These are phyloP conservation scores for Niebla homalea DNA, from an alignment of 495 filamentous ascomycete species.

Conservation along the genomic window DNA sequence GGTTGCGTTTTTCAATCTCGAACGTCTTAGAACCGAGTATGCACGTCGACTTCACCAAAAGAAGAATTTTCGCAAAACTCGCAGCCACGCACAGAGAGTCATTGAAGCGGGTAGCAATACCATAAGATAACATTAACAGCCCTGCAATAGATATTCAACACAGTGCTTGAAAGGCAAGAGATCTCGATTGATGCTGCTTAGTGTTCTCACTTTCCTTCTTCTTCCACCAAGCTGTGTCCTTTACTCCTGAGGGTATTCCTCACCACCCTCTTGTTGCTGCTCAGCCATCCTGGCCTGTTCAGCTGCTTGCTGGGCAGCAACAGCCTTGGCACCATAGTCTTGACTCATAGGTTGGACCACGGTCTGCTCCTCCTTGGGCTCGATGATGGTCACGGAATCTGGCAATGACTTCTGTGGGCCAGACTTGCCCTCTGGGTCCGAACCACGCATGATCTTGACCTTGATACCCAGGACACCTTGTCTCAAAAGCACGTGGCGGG, in stretches of 20 bases:
- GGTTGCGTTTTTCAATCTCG: too few relatives aligned
- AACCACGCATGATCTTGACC: constrained; percentile 99
- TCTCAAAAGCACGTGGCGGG: constrained; percentile 96
- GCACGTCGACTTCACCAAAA: too few relatives aligned
- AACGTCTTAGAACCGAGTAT: too few relatives aligned
- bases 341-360: constrained; percentile 88
- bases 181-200: not conserved
- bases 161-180: not conserved
- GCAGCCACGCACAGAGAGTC: too few relatives aligned
- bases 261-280: constrained; percentile 38
- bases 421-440: constrained; percentile 97
- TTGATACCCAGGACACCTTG: constrained; percentile 99
- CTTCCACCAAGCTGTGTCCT: constrained; percentile 5
- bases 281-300: constrained; percentile 56
- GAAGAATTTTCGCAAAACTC: too few relatives aligned
- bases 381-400: constrained; percentile 96
- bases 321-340: constrained; percentile 96
- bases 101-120: too few relatives aligned
- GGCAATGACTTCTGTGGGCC: constrained; percentile 93
- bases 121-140: too few relatives aligned
- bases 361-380: constrained; percentile 96
- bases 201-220: not conserved
- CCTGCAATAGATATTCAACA: too few relatives aligned
- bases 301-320: constrained; percentile 70
- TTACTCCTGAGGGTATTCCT: constrained; percentile 23